Base-by-base conservation (phyloP, 345 rosid genomes). In the Boechera retrofracta region DNA sequence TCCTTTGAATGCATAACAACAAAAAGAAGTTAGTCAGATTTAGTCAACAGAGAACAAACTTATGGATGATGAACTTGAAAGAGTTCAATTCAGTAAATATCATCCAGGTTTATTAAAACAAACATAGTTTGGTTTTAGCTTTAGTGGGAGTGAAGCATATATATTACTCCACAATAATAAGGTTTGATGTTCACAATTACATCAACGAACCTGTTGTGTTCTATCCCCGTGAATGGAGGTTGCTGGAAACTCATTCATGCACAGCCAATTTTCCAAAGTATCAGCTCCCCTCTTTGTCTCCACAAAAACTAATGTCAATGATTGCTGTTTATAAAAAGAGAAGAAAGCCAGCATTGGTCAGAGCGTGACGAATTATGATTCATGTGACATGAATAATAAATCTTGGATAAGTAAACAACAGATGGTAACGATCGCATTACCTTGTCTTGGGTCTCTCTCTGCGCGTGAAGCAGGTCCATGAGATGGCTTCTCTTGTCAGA, bases 251-350 rank as follows among this genome's bases (percentile, higher is more conserved):
- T 91, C 93, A 83, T 92, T 95, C 69, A 82, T 53, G 67, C 85
- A 87, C 80, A 95, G 71, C 99, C 99, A 95, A 77, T 91, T 82
- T 82, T 95, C 99, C 80, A 95, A 85, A 6, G 97, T 75, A 77
- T 95, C 99, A 69, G 99, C 99, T 29, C 94, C 93, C 72, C 87
- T 91, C 88, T 92, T 95, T 21, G 99, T 95, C 92, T 95, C 99
- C 82, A 95, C 99, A 77, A 95, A 95, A 68, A 95, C 99, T 75
- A 95, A 86, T 2, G 99, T 96, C 79, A 96, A 86, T 21, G 98
- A 79, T 87, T 89, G 98, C 99, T 95, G 94, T 74, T 70, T 73
- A 71, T 38, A 55, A 60, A 58, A 67, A 59, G 36, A 60, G 69
- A 69, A 52, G 69, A 47, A 54, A 44, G 16, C 21, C 12, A 65